Conservation (phyloP, 139 green algal genomes). For the Trebouxia sp. region DNA sequence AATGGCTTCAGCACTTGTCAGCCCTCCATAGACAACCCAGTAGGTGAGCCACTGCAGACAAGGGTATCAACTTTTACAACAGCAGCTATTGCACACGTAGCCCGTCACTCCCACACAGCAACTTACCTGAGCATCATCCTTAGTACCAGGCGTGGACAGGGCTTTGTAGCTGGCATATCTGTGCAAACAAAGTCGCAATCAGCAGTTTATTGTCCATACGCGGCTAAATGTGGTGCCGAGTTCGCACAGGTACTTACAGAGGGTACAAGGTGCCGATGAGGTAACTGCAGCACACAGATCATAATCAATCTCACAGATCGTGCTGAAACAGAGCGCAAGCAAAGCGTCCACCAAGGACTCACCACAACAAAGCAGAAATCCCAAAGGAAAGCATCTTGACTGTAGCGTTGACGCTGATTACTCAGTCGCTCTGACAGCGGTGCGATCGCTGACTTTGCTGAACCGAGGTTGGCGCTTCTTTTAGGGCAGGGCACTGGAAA, state of each 20-base stretch:
- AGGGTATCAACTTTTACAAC: not conserved
- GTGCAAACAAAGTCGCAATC: too few species aligned
- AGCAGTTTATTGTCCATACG: too few species aligned
- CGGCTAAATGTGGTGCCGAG: too few species aligned
- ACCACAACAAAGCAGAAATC: not conserved
- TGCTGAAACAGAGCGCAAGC: not conserved
- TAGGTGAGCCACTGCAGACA: conserved; percentile 27
- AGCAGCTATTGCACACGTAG: not conserved
- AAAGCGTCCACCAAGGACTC: not conserved
- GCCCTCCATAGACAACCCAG: not conserved
- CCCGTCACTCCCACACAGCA: too few species aligned
- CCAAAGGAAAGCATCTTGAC: not conserved
- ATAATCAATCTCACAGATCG: not conserved
- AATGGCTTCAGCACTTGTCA: conserved; percentile 4
- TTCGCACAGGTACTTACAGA: not conserved
- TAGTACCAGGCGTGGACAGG: not conserved
- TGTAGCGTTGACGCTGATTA: too few species aligned
- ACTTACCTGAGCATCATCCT: conserved; percentile 24
- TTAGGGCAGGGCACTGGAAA: too few species aligned
- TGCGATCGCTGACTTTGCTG: too few species aligned
- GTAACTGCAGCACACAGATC: not conserved
- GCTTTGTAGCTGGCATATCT: conserved; percentile 30
- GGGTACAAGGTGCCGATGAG: conserved; percentile 9
- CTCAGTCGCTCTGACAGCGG: too few species aligned
- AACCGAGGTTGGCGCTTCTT: too few species aligned